Conservation (phyloP, 768 basidiomycete species). For the Hygrophoropsis aurantiaca region DNA sequence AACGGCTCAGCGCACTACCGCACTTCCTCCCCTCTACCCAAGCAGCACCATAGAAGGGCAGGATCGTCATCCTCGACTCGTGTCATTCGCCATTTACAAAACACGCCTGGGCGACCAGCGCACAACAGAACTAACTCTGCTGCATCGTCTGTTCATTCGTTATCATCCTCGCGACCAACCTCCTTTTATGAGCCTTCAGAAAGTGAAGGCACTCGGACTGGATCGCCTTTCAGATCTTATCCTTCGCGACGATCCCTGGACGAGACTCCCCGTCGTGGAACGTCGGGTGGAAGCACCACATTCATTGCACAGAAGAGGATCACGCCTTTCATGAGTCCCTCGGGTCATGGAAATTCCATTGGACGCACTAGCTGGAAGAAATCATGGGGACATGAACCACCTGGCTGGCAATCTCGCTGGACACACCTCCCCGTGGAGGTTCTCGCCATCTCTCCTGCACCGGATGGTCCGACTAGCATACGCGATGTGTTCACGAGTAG, state of each 20-base stretch:
- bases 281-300: conserved; percentile 45
- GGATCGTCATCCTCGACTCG: conserved; percentile 84
- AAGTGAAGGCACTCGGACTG: conserved; percentile 58
- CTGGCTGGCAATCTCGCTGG: conserved; percentile 73
- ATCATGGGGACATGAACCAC: conserved; percentile 84
- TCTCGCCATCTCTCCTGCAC: conserved; percentile 60
- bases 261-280: conserved; percentile 40
- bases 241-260: conserved; percentile 49
- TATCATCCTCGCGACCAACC: conserved; percentile 71
- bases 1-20: conserved; percentile 62
- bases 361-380: conserved; percentile 86
- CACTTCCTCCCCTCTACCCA: conserved; percentile 76
- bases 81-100: conserved; percentile 67
- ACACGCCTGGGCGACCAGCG: conserved; percentile 37
- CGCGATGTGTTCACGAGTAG: conserved; percentile 83
- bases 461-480: conserved; percentile 41
- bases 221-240: conserved; percentile 61
- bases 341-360: conserved; percentile 40
- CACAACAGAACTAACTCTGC: conserved; percentile 77
- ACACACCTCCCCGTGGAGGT: conserved; percentile 77
- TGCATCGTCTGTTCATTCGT: conserved; percentile 76
- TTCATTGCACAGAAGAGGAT: conserved; percentile 83
- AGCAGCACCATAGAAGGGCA: conserved; percentile 71
- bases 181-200: conserved; percentile 80
- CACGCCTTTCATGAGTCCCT: conserved; percentile 67